Percentiles rank a stretch among this genome's conserved stretches.
Evolutionary conservation across 2,329 filamentous ascomycete species (phyloP).

Genomic region (Alternaria rosae): DNA sequence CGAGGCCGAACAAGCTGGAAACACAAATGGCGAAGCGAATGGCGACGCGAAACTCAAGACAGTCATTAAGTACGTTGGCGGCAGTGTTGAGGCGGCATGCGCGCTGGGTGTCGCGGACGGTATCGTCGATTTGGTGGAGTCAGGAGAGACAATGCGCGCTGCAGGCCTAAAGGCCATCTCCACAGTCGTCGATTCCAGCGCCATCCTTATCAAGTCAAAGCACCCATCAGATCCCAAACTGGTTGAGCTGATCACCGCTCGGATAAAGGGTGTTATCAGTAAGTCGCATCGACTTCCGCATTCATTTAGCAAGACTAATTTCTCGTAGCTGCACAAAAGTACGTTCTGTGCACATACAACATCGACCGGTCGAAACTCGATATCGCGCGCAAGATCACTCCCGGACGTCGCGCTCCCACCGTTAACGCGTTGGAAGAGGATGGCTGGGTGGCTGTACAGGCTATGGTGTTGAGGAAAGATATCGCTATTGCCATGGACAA

Average conservation of each 20-base stretch:
- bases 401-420: slow-evolving; percentile 91
- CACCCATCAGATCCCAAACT: slow-evolving; percentile 79
- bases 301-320: slow-evolving; percentile 15
- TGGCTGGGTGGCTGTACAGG: slow-evolving; percentile 91
- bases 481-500: slow-evolving; percentile 89
- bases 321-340: slow-evolving; percentile 77
- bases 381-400: slow-evolving; percentile 78
- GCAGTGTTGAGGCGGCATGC: slow-evolving; percentile 96
- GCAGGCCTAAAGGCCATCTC: slow-evolving; percentile 93
- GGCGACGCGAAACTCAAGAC: slow-evolving; percentile 72
- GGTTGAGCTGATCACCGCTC: slow-evolving; percentile 82
- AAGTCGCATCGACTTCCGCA: slow-evolving; percentile 33
- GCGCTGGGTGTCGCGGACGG: slow-evolving; percentile 94
- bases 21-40: slow-evolving; percentile 44
- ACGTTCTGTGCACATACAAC: slow-evolving; percentile 97
- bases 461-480: slow-evolving; percentile 90
- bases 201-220: slow-evolving; percentile 91
- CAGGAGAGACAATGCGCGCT: slow-evolving; percentile 96
- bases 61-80: slow-evolving; percentile 91
- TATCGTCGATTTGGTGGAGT: slow-evolving; percentile 97
- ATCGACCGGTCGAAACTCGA: slow-evolving; percentile 74
- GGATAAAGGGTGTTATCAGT: slow-evolving; percentile 93
- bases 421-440: slow-evolving; percentile 87
- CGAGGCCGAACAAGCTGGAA: slow-evolving; percentile 62
- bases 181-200: slow-evolving; percentile 86